Base-by-base conservation (phyloP, 139 green algal genomes). In the Auxenochlorella pyrenoidosa region DNA sequence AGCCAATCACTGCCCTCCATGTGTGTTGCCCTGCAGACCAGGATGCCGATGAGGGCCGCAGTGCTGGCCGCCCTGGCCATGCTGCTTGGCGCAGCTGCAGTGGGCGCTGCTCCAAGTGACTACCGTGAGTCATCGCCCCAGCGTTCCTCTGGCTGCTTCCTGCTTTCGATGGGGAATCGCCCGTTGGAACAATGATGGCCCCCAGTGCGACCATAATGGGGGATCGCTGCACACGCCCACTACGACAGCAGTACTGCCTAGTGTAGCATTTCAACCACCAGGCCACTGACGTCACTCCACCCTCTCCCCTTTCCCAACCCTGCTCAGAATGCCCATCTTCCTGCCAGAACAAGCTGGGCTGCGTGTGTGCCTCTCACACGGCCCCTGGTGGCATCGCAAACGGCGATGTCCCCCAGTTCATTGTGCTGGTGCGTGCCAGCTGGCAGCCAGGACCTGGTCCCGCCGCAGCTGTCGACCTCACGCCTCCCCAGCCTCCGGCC, bases 311-410 rank as follows among this genome's bases (percentile, higher is more conserved):
- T 22, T 8, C 32, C n/a, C 54, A 32, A 5, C 51, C 36, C 15
- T 65, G 60, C 40, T 24, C 80, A 85, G 82, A 13, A 40, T 88
- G 84, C 73, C 86, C 86, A 40, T 28, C 38, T 28, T 79, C 70
- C 18, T 89, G 86, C 77, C 28, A 89, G 47, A 12, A 34, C 82
- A 82, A 32, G 22, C 71, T 72, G 51, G 79, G 79, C 75, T 88
- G 85, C 75, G 22, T 84, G 34, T 88, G 85, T 34, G 85, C 75
- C 60, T 63, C 85, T 47, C 38, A 26, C 34, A 41, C 30, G 19
- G 4, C 75, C 21, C 85, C 85, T 4, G 60, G 60, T 3, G 60
- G 75, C 24, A 34, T 85, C 1, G 65, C 58, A 19, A 60, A 82
- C n/a, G 59, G 44, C 54, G 60, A 85, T 43, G 15, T 43, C 18